Conservation (phyloP, 2,329 filamentous ascomycete species). For the Talaromyces amestolkiae region DNA sequence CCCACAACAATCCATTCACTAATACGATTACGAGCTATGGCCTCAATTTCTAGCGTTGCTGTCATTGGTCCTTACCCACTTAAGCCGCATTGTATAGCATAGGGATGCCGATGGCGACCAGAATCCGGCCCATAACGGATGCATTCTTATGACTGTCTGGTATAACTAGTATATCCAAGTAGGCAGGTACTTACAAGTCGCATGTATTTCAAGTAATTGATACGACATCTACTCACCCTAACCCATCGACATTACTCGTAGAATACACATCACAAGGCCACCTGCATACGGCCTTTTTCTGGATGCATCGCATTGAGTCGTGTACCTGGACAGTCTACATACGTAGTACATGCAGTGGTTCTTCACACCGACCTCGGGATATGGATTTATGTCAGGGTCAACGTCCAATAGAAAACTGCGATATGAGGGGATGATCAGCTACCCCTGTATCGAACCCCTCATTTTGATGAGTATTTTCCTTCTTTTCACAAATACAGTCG, state of each 20-base stretch:
- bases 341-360: background rate
- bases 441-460: slow-evolving; percentile 2
- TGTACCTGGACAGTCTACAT: background rate
- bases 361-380: background rate
- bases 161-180: background rate
- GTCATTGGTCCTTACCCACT: background rate
- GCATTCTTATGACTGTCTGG: background rate
- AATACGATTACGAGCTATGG: slow-evolving; percentile 5
- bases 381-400: background rate
- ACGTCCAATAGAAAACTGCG: background rate
- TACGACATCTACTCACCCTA: background rate
- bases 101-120: background rate
- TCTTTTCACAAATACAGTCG: background rate
- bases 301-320: background rate
- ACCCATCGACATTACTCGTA: background rate
- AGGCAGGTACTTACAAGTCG: background rate
- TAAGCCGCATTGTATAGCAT: slow-evolving; percentile 6
- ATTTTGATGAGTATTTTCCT: background rate
- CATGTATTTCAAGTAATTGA: background rate
- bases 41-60: background rate
- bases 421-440: slow-evolving; percentile 3
- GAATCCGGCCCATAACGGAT: slow-evolving; percentile 1
- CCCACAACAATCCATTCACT: background rate
- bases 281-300: background rate
- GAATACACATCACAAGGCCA: background rate